Conservation (phyloP, 2,329 filamentous ascomycete genomes). For the Furcasterigmium furcatum region DNA sequence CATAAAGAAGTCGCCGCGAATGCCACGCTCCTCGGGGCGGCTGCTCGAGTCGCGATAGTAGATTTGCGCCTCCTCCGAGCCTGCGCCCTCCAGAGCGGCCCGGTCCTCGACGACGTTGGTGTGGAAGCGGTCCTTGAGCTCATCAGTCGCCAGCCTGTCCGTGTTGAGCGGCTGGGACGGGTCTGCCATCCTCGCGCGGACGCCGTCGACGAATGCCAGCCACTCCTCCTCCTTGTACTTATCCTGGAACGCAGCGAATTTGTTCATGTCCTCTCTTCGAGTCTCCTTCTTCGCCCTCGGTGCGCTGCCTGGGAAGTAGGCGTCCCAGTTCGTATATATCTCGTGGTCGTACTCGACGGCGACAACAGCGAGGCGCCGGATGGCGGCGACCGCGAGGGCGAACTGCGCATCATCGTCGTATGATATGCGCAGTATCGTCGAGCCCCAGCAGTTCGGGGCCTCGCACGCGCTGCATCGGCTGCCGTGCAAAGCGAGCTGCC, state of each 20-base stretch:
- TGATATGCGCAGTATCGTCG: constrained; percentile 5
- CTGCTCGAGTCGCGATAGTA: constrained; percentile 1
- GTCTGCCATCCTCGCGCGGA: too few relatives aligned
- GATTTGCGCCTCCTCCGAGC: constrained; percentile 1
- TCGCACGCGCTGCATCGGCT: neutral
- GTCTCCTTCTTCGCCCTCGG: too few relatives aligned
- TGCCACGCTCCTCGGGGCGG: neutral
- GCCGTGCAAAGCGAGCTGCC: too few relatives aligned
- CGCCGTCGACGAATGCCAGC: too few relatives aligned
- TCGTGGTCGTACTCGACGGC: constrained; percentile 4
- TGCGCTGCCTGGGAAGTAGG: too few relatives aligned
- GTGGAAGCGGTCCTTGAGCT: constrained; percentile 4
- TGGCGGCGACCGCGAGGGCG: constrained; percentile 3
- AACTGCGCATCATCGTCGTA: constrained; percentile 6
- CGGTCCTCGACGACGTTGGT: constrained; percentile 3
- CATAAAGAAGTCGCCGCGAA: constrained; percentile 3
- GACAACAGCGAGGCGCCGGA: constrained; percentile 4
- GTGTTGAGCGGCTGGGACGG: too few relatives aligned
- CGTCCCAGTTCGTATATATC: too few relatives aligned
- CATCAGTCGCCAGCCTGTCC: constrained; percentile 4
- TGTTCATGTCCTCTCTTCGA: too few relatives aligned
- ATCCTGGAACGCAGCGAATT: too few relatives aligned
- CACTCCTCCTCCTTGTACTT: too few relatives aligned
- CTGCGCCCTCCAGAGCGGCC: constrained; percentile 1
- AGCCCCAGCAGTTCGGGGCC: constrained; percentile 5